phyloP scores from a whole-genome alignment of 495 filamentous ascomycete genomes.

The Penicillium argentinense region DNA sequence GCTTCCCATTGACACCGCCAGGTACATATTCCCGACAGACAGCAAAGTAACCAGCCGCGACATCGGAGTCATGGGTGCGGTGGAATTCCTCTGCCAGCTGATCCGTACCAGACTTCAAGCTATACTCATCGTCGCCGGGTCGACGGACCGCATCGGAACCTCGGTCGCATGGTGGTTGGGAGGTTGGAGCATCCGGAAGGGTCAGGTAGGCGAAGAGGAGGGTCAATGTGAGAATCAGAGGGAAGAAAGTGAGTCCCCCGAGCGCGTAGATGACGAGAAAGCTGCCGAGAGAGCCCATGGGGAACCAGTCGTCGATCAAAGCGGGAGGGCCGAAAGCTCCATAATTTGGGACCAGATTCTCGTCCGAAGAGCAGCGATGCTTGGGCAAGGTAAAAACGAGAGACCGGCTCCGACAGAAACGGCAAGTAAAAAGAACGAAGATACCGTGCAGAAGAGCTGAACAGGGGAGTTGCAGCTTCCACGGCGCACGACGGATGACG shows the following conservation, averaged over 20 bases:
- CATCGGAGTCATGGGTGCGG: conserved; percentile 69
- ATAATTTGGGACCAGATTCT: conserved; percentile 27
- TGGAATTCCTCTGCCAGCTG: conserved; percentile 55
- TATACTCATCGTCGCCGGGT: conserved; percentile 47
- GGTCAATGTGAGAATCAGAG: conserved; percentile 63
- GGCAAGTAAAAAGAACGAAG: conserved; percentile 5
- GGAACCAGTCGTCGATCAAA: conserved; percentile 39
- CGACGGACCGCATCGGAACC: conserved; percentile 26
- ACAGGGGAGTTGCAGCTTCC: conserved; percentile 28
- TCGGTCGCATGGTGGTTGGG: conserved; percentile 44
- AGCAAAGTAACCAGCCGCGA: conserved; percentile 90
- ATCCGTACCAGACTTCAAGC: conserved; percentile 49
- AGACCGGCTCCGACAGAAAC: conserved; percentile 19
- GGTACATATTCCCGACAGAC: conserved; percentile 91
- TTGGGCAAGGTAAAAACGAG: conserved; percentile 13
- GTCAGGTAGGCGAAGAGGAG: conserved; percentile 69
- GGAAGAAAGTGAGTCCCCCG: conserved; percentile 89
- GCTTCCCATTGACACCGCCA: conserved; percentile 84
- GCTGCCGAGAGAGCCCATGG: conserved; percentile 67
- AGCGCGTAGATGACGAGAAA: conserved; percentile 79
- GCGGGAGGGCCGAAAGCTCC: conserved; percentile 33
- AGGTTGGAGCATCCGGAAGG: conserved; percentile 49
- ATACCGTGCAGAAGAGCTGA: conserved; percentile 5
- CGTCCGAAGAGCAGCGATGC: conserved; percentile 5
- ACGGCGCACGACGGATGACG: conserved; percentile 21